Conservation (phyloP, 176 grass and related monocot species). For the Dendrocalamus sinicus region DNA sequence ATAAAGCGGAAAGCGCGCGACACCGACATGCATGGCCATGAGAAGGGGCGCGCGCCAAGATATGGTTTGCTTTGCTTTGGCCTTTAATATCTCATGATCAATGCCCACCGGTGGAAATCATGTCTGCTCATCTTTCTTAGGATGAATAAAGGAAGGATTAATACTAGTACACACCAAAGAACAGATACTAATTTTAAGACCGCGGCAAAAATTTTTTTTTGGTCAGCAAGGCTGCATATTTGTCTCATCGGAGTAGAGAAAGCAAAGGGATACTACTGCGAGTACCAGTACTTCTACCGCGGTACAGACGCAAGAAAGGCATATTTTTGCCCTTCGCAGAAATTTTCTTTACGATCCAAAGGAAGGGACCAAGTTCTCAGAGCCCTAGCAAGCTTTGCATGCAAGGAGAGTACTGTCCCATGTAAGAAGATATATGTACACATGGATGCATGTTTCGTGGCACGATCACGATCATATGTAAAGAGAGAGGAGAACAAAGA, state of each 20-base stretch:
- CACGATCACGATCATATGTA: neutral
- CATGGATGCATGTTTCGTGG: neutral
- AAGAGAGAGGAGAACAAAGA: neutral
- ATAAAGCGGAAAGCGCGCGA: constrained; percentile 63
- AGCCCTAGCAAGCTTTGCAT: constrained; percentile 20
- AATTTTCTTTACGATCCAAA: constrained; percentile 41
- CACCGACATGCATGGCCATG: constrained; percentile 57
- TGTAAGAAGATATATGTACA: neutral
- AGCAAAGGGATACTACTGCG: constrained; percentile 1
- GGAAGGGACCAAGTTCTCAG: constrained; percentile 5
- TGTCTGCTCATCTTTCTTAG: constrained; percentile 42
- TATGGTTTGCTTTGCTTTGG: constrained; percentile 45
- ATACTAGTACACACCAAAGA: neutral
- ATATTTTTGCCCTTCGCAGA: constrained; percentile 18
- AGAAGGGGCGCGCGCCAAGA: constrained; percentile 38
- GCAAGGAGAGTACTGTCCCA: neutral
- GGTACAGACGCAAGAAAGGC: constrained; percentile 24
- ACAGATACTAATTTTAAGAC: neutral
- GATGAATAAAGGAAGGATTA: neutral
- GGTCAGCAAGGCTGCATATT: constrained; percentile 24
- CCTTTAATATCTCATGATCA: constrained; percentile 36
- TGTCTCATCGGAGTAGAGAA: constrained; percentile 27
- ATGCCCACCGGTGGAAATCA: constrained; percentile 47
- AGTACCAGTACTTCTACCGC: neutral
- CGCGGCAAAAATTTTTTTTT: neutral